Evolutionary conservation across 306 rosid species (phyloP).

Genomic region (Quercus bicolor): DNA sequence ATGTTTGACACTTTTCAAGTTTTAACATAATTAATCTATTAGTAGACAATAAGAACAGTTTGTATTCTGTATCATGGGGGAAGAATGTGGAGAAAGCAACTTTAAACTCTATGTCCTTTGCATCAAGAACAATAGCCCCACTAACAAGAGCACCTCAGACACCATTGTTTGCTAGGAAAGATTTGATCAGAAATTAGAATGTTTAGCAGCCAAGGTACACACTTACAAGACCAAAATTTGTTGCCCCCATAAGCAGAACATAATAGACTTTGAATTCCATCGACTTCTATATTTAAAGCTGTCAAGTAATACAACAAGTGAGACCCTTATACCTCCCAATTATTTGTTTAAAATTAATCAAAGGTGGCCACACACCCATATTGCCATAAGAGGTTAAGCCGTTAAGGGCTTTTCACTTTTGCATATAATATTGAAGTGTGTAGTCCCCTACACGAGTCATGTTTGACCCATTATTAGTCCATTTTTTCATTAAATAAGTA

Average conservation of each 20-base stretch:
- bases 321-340: constrained; percentile 16
- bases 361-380: constrained; percentile 40
- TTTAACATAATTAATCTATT: background rate
- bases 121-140: constrained; percentile 41
- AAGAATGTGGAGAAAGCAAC: constrained; percentile 52
- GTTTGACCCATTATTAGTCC: constrained; percentile 56
- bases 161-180: constrained; percentile 29
- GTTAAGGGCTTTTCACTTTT: background rate
- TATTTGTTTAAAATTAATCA: constrained; percentile 23
- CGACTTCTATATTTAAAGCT: constrained; percentile 35
- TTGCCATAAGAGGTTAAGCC: constrained; percentile 27
- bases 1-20: constrained; percentile 2
- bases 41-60: constrained; percentile 13
- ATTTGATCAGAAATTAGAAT: constrained; percentile 37
- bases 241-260: constrained; percentile 52
- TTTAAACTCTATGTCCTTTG: constrained; percentile 21
- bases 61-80: constrained; percentile 38
- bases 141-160: constrained; percentile 31
- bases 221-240: constrained; percentile 42
- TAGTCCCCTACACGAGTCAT: constrained; percentile 54
- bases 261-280: constrained; percentile 35
- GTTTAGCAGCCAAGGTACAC: constrained; percentile 40
- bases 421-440: constrained; percentile 17
- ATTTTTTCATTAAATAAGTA: constrained; percentile 45
- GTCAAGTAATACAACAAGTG: constrained; percentile 35